A percentile compares a stretch with the other conserved stretches of the same genome.
Evolutionary conservation across 192 early-diverging fungal genomes (phyloP).

Genomic region (Haplosporangium gracile): DNA sequence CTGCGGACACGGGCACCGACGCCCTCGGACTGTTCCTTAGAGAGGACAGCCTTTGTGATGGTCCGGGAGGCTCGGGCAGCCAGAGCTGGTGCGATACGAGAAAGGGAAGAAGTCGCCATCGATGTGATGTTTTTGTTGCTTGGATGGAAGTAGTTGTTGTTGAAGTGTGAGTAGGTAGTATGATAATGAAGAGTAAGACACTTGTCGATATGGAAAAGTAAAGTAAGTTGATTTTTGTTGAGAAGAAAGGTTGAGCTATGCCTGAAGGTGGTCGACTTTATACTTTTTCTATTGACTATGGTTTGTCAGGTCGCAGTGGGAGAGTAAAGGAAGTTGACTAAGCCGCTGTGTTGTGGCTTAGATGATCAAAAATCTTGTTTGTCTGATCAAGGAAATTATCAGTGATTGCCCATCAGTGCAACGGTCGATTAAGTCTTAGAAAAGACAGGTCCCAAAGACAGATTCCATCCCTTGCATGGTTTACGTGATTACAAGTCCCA

Average conservation of each 20-base stretch:
- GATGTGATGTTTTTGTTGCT: not conserved
- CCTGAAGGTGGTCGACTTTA: not conserved
- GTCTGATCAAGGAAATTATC: not conserved
- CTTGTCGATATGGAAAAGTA: not conserved
- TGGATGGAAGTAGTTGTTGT: too few species aligned
- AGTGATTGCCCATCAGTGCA: too few species aligned
- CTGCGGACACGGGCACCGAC: slow-evolving; percentile 85
- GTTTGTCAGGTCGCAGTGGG: not conserved
- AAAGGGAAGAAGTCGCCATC: not conserved
- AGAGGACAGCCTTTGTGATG: slow-evolving; percentile 26
- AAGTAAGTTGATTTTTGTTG: not conserved
- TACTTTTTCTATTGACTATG: not conserved
- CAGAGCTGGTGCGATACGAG: slow-evolving; percentile 1
- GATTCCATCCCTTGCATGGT: too few species aligned
- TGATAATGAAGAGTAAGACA: not conserved
- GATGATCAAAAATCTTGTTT: not conserved
- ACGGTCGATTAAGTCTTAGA: not conserved
- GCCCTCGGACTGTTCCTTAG: slow-evolving; percentile 74
- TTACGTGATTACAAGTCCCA: too few species aligned
- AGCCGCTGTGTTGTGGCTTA: not conserved
- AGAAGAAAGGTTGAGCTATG: not conserved
- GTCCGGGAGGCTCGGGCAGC: slow-evolving; percentile 26
- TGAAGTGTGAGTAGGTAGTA: not conserved
- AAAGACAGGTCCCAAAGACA: not conserved
- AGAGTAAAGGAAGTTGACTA: not conserved